Percentiles rank a stretch among this genome's conserved stretches.
Conservation (phyloP, 1,284 basidiomycete species). For the Ustilago trichophora region DNA sequence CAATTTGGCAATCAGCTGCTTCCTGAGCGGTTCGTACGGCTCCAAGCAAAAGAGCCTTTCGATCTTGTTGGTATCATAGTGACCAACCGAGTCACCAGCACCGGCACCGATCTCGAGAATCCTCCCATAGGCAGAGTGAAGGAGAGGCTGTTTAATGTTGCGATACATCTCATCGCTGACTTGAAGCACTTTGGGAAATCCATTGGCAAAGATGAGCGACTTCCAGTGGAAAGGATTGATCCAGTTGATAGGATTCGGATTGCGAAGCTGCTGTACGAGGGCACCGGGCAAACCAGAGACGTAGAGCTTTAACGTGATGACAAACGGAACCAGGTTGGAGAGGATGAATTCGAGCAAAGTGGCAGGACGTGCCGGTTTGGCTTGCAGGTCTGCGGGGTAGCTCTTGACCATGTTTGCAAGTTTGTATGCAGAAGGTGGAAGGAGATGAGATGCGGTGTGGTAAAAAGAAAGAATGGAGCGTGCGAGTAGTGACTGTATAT, state of each 20-base stretch:
- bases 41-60: conserved; percentile 40
- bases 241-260: conserved; percentile 18
- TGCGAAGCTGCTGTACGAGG: conserved; percentile 24
- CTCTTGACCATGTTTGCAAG: conserved; percentile 7
- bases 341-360: conserved; percentile 14
- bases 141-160: conserved; percentile 27
- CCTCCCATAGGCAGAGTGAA: conserved; percentile 34
- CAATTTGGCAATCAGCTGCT: conserved; percentile 18
- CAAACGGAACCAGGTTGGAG: conserved; percentile 12
- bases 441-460: too few relatives aligned
- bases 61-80: conserved; percentile 47
- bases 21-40: conserved; percentile 40
- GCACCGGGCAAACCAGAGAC: conserved; percentile 32
- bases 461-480: too few relatives aligned
- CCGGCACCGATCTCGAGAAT: conserved; percentile 58
- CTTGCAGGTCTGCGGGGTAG: conserved; percentile 18
- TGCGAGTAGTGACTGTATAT: too few relatives aligned
- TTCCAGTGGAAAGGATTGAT: conserved; percentile 47
- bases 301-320: conserved; percentile 25
- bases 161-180: conserved; percentile 17
- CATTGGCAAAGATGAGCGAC: conserved; percentile 31
- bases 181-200: conserved; percentile 23
- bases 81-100: conserved; percentile 33
- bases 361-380: conserved; percentile 24
- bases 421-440: too few relatives aligned